phyloP scores from a whole-genome alignment of 345 rosid species.

The Toxicodendron radicans region DNA sequence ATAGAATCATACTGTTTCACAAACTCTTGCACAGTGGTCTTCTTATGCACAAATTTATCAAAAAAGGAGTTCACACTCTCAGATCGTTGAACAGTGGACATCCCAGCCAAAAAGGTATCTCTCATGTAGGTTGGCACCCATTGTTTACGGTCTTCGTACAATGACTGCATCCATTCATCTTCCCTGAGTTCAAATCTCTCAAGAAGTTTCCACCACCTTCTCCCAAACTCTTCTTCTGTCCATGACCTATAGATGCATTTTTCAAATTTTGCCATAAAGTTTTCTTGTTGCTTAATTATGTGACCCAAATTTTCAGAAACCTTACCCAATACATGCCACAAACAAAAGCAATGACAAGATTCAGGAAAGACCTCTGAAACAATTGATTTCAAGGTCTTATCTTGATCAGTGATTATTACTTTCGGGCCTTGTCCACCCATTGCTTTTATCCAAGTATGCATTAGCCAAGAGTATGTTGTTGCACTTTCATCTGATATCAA shows the following conservation, averaged over 20 bases:
- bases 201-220: conserved; percentile 59
- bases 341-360: conserved; percentile 44
- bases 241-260: conserved; percentile 61
- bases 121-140: conserved; percentile 57
- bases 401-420: conserved; percentile 48
- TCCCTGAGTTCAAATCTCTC: conserved; percentile 49
- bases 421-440: conserved; percentile 58
- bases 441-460: conserved; percentile 60
- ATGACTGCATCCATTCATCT: conserved; percentile 44
- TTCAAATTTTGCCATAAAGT: conserved; percentile 51
- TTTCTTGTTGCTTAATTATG: conserved; percentile 42
- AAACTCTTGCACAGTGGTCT: conserved; percentile 56
- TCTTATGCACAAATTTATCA: conserved; percentile 59
- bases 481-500: conserved; percentile 50
- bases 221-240: conserved; percentile 49
- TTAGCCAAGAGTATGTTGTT: conserved; percentile 48
- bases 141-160: conserved; percentile 49
- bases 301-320: conserved; percentile 45
- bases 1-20: conserved; percentile 46
- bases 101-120: conserved; percentile 49
- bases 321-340: conserved; percentile 51
- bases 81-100: conserved; percentile 47
- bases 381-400: conserved; percentile 37
- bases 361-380: conserved; percentile 47
- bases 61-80: conserved; percentile 52